A percentile compares a stretch with the other conserved stretches of the same genome.
These are phyloP conservation scores for Colletotrichum sp. DNA, from an alignment of 2,329 filamentous ascomycete genomes.

Conservation along the genomic window DNA sequence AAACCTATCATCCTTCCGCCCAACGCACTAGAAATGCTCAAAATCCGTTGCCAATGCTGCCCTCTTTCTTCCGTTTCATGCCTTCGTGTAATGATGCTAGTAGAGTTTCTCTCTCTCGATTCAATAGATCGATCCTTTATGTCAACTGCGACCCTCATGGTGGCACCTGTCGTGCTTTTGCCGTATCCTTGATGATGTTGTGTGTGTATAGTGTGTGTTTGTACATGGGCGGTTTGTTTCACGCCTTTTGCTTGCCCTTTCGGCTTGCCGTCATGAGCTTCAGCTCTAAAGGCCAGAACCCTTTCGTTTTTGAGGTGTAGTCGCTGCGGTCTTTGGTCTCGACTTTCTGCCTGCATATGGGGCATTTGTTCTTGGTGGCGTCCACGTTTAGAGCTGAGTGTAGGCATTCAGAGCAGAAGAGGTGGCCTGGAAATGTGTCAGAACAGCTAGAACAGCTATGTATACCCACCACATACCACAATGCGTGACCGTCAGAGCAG, in stretches of 20 bases:
- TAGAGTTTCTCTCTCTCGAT: not conserved
- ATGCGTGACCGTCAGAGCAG: constrained; percentile 65
- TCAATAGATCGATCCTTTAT: not conserved
- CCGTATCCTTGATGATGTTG: not conserved
- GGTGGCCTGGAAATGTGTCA: constrained; percentile 53
- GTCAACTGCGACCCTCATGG: not conserved
- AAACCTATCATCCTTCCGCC: not conserved
- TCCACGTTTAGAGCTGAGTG: constrained; percentile 65
- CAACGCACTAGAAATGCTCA: constrained; percentile 16
- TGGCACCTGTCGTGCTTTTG: not conserved
- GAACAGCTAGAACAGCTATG: not conserved
- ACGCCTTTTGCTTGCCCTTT: constrained; percentile 49
- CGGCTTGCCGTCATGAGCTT: constrained; percentile 65
- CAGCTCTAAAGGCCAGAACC: constrained; percentile 64
- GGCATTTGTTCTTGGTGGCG: constrained; percentile 61
- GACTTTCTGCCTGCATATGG: constrained; percentile 67
- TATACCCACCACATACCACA: constrained; percentile 58
- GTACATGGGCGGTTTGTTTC: not conserved
- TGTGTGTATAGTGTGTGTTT: not conserved
- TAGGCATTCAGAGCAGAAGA: constrained; percentile 69
- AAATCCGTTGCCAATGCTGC: not conserved
- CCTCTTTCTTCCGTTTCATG: not conserved
- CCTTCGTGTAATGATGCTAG: not conserved
- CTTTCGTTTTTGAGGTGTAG: constrained; percentile 53
- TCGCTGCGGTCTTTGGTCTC: constrained; percentile 48